phyloP scores from a whole-genome alignment of 2,329 filamentous ascomycete genomes.

The Colletotrichum tofieldiae region DNA sequence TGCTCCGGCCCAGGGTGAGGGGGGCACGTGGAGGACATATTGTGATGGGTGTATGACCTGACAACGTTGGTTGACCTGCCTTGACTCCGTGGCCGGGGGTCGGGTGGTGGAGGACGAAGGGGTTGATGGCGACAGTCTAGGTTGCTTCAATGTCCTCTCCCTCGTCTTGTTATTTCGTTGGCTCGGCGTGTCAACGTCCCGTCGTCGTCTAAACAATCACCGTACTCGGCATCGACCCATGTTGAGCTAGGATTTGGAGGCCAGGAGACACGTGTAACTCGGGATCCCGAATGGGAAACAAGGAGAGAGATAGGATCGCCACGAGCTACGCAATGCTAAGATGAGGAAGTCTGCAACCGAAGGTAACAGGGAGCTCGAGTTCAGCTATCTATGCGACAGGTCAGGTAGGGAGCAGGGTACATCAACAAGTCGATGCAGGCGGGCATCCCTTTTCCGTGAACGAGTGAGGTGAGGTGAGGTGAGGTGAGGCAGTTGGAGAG shows the following conservation, averaged over 20 bases:
- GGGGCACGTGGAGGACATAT: background rate
- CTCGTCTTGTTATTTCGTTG: conserved; percentile 11
- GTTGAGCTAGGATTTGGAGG: conserved; percentile 19
- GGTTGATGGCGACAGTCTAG: conserved; percentile 6
- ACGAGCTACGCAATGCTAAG: conserved; percentile 12
- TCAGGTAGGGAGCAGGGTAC: conserved; percentile 9
- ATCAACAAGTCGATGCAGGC: conserved; percentile 4
- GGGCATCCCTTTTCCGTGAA: background rate
- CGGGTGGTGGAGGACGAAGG: background rate
- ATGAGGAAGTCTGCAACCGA: conserved; percentile 21
- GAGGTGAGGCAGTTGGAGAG: background rate
- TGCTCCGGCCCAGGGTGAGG: background rate
- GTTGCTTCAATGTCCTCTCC: background rate
- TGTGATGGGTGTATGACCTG: background rate
- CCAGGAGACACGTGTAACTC: conserved; percentile 16
- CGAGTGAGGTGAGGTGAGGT: background rate
- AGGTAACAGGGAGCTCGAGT: conserved; percentile 8
- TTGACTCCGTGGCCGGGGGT: background rate
- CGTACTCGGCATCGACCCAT: conserved; percentile 18
- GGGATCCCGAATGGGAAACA: conserved; percentile 10
- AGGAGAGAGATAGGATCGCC: conserved; percentile 20
- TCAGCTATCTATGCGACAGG: background rate
- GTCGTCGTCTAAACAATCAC: conserved; percentile 32
- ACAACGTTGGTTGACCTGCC: background rate
- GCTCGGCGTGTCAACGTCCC: conserved; percentile 22